These are phyloP conservation scores for Tulasnella sp. DNA, from an alignment of 768 basidiomycete genomes.

Conservation along the genomic window DNA sequence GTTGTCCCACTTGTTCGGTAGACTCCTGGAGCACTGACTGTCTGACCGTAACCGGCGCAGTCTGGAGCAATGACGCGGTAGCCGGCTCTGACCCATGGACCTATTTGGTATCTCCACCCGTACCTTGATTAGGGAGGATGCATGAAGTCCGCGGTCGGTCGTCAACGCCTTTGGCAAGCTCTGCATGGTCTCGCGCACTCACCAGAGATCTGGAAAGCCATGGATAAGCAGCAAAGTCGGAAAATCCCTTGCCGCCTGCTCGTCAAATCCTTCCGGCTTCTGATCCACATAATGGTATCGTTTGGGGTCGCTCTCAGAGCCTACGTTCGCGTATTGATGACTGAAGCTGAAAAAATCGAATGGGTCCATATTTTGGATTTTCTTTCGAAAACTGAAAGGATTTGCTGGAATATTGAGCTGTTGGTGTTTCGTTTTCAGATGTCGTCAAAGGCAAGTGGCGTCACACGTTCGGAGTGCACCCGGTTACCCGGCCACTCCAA, in stretches of 20 bases:
- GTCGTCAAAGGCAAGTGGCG: neutral
- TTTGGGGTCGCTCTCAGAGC: constrained; percentile 57
- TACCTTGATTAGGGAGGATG: constrained; percentile 51
- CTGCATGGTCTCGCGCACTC: neutral
- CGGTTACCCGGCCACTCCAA: neutral
- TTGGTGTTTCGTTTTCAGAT: constrained; percentile 3
- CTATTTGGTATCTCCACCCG: constrained; percentile 76
- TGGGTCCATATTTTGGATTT: constrained; percentile 43
- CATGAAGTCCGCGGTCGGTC: neutral
- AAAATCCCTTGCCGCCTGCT: constrained; percentile 47
- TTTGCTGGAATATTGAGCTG: neutral
- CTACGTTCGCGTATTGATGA: constrained; percentile 51
- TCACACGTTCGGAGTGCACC: neutral
- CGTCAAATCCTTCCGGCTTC: constrained; percentile 46
- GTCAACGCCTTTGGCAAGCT: neutral
- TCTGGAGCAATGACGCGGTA: constrained; percentile 62
- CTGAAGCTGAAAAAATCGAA: constrained; percentile 51
- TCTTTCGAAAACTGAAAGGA: neutral
- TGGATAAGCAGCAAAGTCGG: constrained; percentile 72
- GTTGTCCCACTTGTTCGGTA: neutral
- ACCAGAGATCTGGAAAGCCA: constrained; percentile 75
- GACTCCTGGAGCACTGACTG: constrained; percentile 39
- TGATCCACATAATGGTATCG: constrained; percentile 77
- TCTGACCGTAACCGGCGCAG: constrained; percentile 64
- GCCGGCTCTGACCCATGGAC: constrained; percentile 64